phyloP scores from a whole-genome alignment of 1,284 basidiomycete species.

The Ceratobasidium theobromae region DNA sequence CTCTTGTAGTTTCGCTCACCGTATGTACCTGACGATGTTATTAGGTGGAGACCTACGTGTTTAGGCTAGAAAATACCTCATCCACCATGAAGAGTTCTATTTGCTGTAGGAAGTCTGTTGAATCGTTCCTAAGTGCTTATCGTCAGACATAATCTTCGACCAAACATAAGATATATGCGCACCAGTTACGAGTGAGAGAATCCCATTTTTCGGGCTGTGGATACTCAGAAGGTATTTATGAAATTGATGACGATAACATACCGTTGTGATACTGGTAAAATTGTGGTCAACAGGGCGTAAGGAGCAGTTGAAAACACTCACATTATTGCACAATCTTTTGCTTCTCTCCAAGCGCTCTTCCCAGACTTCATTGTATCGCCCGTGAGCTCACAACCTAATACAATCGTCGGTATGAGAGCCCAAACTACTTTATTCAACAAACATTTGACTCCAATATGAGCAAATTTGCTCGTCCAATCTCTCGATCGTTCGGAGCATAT shows the following conservation, averaged over 20 bases:
- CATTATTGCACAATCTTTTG: slow-evolving; percentile 76
- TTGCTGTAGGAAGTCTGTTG: slow-evolving; percentile 63
- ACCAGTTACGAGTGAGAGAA: slow-evolving; percentile 83
- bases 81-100: slow-evolving; percentile 85
- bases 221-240: slow-evolving; percentile 9
- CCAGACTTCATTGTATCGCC: slow-evolving; percentile 78
- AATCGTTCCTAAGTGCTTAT: slow-evolving; percentile 55
- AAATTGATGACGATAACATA: slow-evolving; percentile 42
- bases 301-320: slow-evolving; percentile 41
- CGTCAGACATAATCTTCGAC: not conserved
- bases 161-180: slow-evolving; percentile 29
- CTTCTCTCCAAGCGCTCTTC: slow-evolving; percentile 66
- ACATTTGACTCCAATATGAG: slow-evolving; percentile 73
- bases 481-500: slow-evolving; percentile 81
- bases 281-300: not conserved
- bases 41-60: not conserved
- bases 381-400: slow-evolving; percentile 81
- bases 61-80: slow-evolving; percentile 56
- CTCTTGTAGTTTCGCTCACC: slow-evolving; percentile 76
- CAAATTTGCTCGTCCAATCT: slow-evolving; percentile 86
- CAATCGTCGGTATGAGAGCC: not conserved
- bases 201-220: slow-evolving; percentile 92
- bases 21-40: slow-evolving; percentile 73
- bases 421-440: slow-evolving; percentile 37
- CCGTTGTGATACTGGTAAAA: slow-evolving; percentile 67